These are phyloP conservation scores for Leccinellum rugosiceps DNA, from an alignment of 768 basidiomycete genomes.

Conservation along the genomic window DNA sequence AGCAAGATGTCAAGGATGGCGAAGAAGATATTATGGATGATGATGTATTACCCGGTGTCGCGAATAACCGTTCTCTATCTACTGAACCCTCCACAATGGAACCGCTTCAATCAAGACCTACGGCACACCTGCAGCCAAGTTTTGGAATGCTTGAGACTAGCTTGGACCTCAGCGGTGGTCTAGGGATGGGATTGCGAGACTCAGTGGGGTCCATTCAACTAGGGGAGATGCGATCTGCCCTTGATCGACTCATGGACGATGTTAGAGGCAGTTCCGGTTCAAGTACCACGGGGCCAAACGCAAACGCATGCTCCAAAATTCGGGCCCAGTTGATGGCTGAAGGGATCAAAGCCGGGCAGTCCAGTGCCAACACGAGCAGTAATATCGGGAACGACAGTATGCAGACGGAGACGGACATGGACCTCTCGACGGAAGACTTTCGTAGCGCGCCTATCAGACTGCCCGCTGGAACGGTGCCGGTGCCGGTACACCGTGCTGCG, in stretches of 20 bases:
- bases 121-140: slow-evolving; percentile 8
- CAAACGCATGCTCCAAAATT: slow-evolving; percentile 13
- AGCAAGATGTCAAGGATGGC: neutral
- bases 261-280: slow-evolving; percentile 36
- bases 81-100: neutral
- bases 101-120: slow-evolving; percentile 9
- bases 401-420: slow-evolving; percentile 33
- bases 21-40: neutral
- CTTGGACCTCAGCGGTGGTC: slow-evolving; percentile 22
- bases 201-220: slow-evolving; percentile 53
- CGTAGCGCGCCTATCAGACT: slow-evolving; percentile 17
- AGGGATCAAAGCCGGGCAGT: slow-evolving; percentile 31
- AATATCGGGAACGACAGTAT: slow-evolving; percentile 27
- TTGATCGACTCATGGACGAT: slow-evolving; percentile 72
- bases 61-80: neutral
- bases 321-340: slow-evolving; percentile 31
- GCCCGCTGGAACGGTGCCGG: slow-evolving; percentile 11
- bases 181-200: slow-evolving; percentile 30
- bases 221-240: slow-evolving; percentile 68
- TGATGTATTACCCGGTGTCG: neutral
- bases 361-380: slow-evolving; percentile 36
- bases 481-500: slow-evolving; percentile 45
- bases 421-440: slow-evolving; percentile 24
- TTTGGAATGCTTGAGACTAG: slow-evolving; percentile 22
- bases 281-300: slow-evolving; percentile 21